These are phyloP conservation scores for Aspergillus pseudoviridinutans DNA, from an alignment of 2,329 filamentous ascomycete genomes.

Conservation along the genomic window DNA sequence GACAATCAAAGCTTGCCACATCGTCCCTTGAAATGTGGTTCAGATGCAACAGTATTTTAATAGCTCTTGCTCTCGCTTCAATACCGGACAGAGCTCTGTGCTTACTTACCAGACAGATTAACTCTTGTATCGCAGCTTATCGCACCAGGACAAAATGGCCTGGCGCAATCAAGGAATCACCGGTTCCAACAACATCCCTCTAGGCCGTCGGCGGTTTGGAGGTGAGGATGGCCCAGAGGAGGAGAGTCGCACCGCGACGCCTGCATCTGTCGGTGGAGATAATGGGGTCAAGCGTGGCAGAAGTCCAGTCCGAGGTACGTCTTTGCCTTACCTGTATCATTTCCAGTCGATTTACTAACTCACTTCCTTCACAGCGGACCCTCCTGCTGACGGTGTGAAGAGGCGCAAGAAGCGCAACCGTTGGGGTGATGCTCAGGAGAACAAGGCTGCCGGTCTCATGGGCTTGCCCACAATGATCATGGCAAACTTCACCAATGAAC, in stretches of 20 bases:
- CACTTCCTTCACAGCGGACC: constrained; percentile 33
- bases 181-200: constrained; percentile 94
- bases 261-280: constrained; percentile 46
- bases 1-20: constrained; percentile 10
- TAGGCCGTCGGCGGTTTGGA: constrained; percentile 79
- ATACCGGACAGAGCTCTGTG: constrained; percentile 1
- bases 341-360: constrained; percentile 18
- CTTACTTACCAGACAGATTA: constrained; percentile 5
- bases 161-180: constrained; percentile 79
- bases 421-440: constrained; percentile 96
- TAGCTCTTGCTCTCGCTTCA: neutral
- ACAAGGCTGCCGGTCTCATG: constrained; percentile 98
- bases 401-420: constrained; percentile 97
- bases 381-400: constrained; percentile 69
- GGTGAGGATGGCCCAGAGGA: constrained; percentile 55
- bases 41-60: neutral
- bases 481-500: constrained; percentile 96
- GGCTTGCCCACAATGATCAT: constrained; percentile 93
- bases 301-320: constrained; percentile 77
- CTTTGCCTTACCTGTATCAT: neutral
- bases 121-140: neutral
- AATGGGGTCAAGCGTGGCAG: constrained; percentile 75
- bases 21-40: neutral
- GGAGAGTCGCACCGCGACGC: constrained; percentile 43
- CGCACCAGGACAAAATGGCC: constrained; percentile 46